Evolutionary conservation across 1,139 yeast species (phyloP).

Genomic region (Diutina scorzettiae): DNA sequence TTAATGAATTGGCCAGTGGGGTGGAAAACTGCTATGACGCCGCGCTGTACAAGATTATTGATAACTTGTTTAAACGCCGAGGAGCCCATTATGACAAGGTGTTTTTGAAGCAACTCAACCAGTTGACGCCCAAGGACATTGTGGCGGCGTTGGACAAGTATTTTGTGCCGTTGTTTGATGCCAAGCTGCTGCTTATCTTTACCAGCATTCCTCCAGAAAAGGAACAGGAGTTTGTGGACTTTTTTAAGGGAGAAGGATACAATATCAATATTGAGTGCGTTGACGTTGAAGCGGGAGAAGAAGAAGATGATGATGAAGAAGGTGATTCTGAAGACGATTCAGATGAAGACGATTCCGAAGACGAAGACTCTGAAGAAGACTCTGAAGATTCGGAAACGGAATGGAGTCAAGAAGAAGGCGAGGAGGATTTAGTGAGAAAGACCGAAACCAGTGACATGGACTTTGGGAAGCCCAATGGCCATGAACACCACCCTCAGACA

Average conservation of each 20-base stretch:
- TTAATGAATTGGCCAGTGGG: slow-evolving; percentile 53
- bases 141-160: slow-evolving; percentile 44
- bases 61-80: slow-evolving; percentile 52
- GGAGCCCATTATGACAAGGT: slow-evolving; percentile 44
- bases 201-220: slow-evolving; percentile 66
- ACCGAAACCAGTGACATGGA: slow-evolving; percentile 1
- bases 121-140: slow-evolving; percentile 48
- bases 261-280: slow-evolving; percentile 46
- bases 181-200: slow-evolving; percentile 46
- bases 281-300: slow-evolving; percentile 13
- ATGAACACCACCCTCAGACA: background rate
- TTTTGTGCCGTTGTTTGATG: slow-evolving; percentile 48
- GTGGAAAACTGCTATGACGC: slow-evolving; percentile 53
- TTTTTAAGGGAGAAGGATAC: slow-evolving; percentile 47
- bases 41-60: slow-evolving; percentile 53
- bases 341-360: slow-evolving; percentile 8
- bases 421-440: slow-evolving; percentile 1
- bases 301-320: slow-evolving; percentile 10
- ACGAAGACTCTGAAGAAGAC: slow-evolving; percentile 6
- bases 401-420: slow-evolving; percentile 7
- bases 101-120: slow-evolving; percentile 36
- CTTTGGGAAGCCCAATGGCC: slow-evolving; percentile 4
- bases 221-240: slow-evolving; percentile 31
- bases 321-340: slow-evolving; percentile 8
- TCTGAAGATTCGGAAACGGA: slow-evolving; percentile 4